Evolutionary conservation across 2,329 filamentous ascomycete species (phyloP), one percentile per base, ranked within the genome.

Genomic region (Amauroascus verrucosus): DNA sequence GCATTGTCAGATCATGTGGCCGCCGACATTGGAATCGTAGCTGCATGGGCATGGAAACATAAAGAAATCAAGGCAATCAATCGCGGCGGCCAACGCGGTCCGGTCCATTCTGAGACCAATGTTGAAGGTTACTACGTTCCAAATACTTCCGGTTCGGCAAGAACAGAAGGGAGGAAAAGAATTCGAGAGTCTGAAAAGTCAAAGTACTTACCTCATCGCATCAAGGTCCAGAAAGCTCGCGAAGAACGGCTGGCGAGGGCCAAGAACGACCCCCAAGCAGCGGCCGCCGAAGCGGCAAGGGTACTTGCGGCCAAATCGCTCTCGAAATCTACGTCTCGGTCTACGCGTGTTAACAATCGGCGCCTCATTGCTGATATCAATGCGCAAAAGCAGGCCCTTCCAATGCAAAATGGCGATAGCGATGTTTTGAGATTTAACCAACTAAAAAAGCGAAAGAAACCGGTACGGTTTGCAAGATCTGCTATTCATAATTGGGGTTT

Each of bases 401-500:
- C 75, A 18, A 85, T 84, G 11, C 78, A 88, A 18, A 85, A 85
- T 51, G 77, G 77, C 14, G 90, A 95, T 60, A 88, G 89, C 52
- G 91, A 96, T 63, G 88, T 93, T 28, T 81, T 98, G 63, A 86
- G 91, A 55, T 98, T 98, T 79, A 98, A 98, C 70, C 93, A 97
- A 74, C 83, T 98, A 55, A 96, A 97, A 79, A 98, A 97, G 74
- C 86, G 93, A 57, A 98, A 97, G 82, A 98, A 98, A 77, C 90
- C 91, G 1, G 93, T 98, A 68, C 93, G 94, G 67, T 98, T 98
- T 71, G 93, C 91, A 54, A 82, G 93, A 43, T 98, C 93, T 50
- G 93, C 93, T 44, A 98, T 98, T 63, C 93, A 98, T 72, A 97
- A 96, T 64, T 98, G 93, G 93, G 93, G 93, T 26, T 74, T 98